These are phyloP conservation scores for Pichia heedii DNA, from an alignment of 805 yeast species.

Conservation along the genomic window DNA sequence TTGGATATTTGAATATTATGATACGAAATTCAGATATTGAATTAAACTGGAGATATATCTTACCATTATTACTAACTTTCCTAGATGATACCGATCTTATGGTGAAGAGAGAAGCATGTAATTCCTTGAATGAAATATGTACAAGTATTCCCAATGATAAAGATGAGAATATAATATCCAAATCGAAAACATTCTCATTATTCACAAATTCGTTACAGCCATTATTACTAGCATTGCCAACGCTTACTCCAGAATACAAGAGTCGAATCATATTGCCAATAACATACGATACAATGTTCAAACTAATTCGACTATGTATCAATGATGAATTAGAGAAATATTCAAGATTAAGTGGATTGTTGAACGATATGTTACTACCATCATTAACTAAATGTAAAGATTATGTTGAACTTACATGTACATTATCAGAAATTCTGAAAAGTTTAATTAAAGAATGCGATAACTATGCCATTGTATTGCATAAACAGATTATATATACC, in stretches of 20 bases:
- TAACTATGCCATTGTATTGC: slow-evolving; percentile 14
- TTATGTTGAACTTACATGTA: slow-evolving; percentile 13
- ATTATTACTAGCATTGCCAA: slow-evolving; percentile 22
- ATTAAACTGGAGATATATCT: slow-evolving; percentile 18
- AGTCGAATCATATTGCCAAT: slow-evolving; percentile 15
- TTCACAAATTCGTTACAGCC: slow-evolving; percentile 21
- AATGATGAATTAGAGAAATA: slow-evolving; percentile 7
- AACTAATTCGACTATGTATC: slow-evolving; percentile 9
- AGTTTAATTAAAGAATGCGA: slow-evolving; percentile 13
- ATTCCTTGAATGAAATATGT: slow-evolving; percentile 5
- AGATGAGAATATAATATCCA: slow-evolving; percentile 13
- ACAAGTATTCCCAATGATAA: slow-evolving; percentile 1
- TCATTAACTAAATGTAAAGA: slow-evolving; percentile 21
- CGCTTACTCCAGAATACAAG: slow-evolving; percentile 20
- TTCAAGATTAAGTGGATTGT: slow-evolving; percentile 13
- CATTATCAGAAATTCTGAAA: slow-evolving; percentile 12
- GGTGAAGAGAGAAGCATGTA: slow-evolving; percentile 19
- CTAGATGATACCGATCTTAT: slow-evolving; percentile 23
- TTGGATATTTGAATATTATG: slow-evolving; percentile 6
- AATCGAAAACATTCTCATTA: slow-evolving; percentile 17
- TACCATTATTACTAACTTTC: slow-evolving; percentile 21
- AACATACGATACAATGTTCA: slow-evolving; percentile 18
- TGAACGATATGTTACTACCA: slow-evolving; percentile 22
- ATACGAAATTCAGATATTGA: slow-evolving; percentile 10
- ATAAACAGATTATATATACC: slow-evolving; percentile 15